These are phyloP conservation scores for Corymbia citriodora DNA, from an alignment of 441 rosid species.

Conservation along the genomic window DNA sequence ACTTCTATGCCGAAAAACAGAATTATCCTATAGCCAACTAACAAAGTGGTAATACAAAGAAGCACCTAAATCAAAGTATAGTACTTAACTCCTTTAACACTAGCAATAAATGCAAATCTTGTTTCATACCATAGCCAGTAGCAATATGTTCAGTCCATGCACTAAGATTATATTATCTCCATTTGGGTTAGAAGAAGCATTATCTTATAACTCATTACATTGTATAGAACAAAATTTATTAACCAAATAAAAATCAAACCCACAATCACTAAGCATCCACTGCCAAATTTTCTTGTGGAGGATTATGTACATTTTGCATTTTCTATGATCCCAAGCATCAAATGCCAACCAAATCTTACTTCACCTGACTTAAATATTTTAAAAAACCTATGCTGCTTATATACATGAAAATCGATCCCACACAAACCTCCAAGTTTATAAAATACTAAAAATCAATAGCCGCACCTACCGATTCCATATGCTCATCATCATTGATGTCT, in stretches of 20 bases:
- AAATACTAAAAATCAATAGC: not conserved
- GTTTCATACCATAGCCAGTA: not conserved
- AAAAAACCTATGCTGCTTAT: not conserved
- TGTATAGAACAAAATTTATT: not conserved
- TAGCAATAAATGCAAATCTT: not conserved
- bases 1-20: not conserved
- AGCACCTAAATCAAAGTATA: not conserved
- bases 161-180: not conserved
- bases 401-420: not conserved
- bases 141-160: not conserved
- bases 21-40: not conserved
- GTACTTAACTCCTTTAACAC: not conserved
- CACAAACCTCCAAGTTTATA: not conserved
- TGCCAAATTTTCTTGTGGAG: not conserved
- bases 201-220: not conserved
- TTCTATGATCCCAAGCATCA: not conserved
- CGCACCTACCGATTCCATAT: conserved; percentile 77
- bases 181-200: not conserved
- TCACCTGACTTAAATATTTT: not conserved
- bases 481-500: conserved; percentile 76
- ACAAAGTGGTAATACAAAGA: not conserved
- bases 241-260: not conserved
- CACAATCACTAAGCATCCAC: not conserved
- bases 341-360: not conserved
- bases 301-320: not conserved